Evolutionary conservation across 2,329 filamentous ascomycete genomes (phyloP).

Genomic region (Camillea tinctor): DNA sequence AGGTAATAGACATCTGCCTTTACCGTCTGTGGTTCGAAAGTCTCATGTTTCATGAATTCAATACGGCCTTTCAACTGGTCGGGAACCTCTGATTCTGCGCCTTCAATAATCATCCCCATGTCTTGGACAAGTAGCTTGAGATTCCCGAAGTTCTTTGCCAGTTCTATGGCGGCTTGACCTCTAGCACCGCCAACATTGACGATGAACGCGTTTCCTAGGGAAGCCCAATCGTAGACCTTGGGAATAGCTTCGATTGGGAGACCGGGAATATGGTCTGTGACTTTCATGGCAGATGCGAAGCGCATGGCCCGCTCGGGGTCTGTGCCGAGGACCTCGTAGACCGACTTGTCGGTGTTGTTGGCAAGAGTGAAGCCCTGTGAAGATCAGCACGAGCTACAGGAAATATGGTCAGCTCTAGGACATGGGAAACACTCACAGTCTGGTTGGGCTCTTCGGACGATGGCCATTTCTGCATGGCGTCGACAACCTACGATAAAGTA

Average conservation of each 20-base stretch:
- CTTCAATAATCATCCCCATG: constrained; percentile 14
- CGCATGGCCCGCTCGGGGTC: constrained; percentile 11
- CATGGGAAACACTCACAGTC: constrained; percentile 17
- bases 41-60: constrained; percentile 20
- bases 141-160: constrained; percentile 18
- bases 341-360: constrained; percentile 12
- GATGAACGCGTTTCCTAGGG: constrained; percentile 18
- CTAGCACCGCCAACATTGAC: constrained; percentile 21
- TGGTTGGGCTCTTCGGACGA: constrained; percentile 20
- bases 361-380: constrained; percentile 21
- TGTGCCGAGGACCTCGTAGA: constrained; percentile 14
- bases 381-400: constrained; percentile 13
- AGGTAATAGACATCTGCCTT: no score
- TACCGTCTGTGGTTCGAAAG: neutral
- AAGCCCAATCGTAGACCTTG: constrained; percentile 26
- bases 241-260: constrained; percentile 6
- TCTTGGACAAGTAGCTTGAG: constrained; percentile 26
- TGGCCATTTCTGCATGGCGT: constrained; percentile 26
- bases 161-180: constrained; percentile 20
- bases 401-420: constrained; percentile 3
- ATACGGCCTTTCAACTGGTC: constrained; percentile 21
- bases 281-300: constrained; percentile 13
- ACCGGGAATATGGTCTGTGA: constrained; percentile 18
- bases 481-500: constrained; percentile 15
- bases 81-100: constrained; percentile 18